Evolutionary conservation across 2,329 filamentous ascomycete genomes (phyloP).

Genomic region (Emergomyces orientalis): DNA sequence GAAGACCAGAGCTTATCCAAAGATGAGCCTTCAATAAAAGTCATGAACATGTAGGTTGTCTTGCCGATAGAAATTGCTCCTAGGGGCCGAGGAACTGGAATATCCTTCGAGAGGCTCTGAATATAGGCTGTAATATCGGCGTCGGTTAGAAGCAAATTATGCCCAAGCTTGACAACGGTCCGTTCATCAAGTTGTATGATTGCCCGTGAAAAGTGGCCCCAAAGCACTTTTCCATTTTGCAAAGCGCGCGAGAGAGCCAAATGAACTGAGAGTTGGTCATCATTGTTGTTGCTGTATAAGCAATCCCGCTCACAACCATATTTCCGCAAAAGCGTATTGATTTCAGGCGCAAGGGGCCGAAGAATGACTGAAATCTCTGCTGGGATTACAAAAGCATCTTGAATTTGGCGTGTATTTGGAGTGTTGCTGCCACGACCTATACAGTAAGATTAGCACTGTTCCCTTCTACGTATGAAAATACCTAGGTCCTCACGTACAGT

Average conservation of each 20-base stretch:
- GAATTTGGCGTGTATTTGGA: neutral
- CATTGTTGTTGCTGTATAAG: neutral
- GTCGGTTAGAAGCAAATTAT: too few relatives aligned
- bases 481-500: neutral
- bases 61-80: too few relatives aligned
- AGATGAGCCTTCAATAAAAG: conserved; percentile 2
- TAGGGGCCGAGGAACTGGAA: too few relatives aligned
- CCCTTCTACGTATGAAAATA: neutral
- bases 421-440: neutral
- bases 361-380: neutral
- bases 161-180: too few relatives aligned
- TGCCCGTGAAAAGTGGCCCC: too few relatives aligned
- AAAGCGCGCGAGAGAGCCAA: neutral
- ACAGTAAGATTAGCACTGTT: neutral
- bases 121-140: too few relatives aligned
- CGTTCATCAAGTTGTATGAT: too few relatives aligned
- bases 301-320: neutral
- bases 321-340: neutral
- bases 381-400: neutral
- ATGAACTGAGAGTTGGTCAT: neutral
- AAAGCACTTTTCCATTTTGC: neutral
- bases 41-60: conserved; percentile 10
- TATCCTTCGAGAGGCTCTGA: too few relatives aligned
- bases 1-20: conserved; percentile 12
- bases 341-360: neutral